Evolutionary conservation across 1,139 yeast species (phyloP).

Genomic region (Pichia sp.): DNA sequence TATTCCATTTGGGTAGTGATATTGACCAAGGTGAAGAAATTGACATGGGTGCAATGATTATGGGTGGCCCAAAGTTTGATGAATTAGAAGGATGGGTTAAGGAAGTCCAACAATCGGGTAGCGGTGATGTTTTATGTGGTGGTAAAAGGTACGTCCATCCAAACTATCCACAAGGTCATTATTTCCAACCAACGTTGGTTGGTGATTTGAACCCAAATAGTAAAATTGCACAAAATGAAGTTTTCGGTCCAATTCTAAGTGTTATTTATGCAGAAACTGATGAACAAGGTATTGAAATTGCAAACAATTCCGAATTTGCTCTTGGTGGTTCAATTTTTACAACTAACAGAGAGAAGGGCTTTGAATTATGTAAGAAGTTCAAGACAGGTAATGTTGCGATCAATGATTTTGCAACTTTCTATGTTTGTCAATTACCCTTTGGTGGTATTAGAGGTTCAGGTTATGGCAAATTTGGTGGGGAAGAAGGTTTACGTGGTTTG

Average conservation of each 20-base stretch:
- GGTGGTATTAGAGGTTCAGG: conserved; percentile 94
- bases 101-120: conserved; percentile 71
- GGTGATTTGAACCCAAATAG: conserved; percentile 72
- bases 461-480: conserved; percentile 95
- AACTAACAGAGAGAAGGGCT: conserved; percentile 44
- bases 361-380: conserved; percentile 55
- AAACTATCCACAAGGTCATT: conserved; percentile 91
- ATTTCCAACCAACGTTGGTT: conserved; percentile 80
- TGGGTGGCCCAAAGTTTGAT: conserved; percentile 62
- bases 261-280: conserved; percentile 63
- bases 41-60: conserved; percentile 94
- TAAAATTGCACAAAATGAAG: conserved; percentile 82
- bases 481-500: conserved; percentile 86
- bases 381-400: conserved; percentile 90
- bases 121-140: conserved; percentile 67
- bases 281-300: conserved; percentile 66
- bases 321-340: conserved; percentile 83
- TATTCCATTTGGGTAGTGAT: conserved; percentile 76
- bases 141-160: conserved; percentile 80
- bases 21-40: conserved; percentile 84
- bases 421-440: conserved; percentile 92
- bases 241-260: conserved; percentile 85
- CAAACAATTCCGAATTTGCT: conserved; percentile 86
- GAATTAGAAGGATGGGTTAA: conserved; percentile 56
- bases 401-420: conserved; percentile 93